A percentile compares a stretch with the other conserved stretches of the same genome.
Evolutionary conservation across 2,329 filamentous ascomycete species (phyloP).

Genomic region (Hypoxylon sp.): DNA sequence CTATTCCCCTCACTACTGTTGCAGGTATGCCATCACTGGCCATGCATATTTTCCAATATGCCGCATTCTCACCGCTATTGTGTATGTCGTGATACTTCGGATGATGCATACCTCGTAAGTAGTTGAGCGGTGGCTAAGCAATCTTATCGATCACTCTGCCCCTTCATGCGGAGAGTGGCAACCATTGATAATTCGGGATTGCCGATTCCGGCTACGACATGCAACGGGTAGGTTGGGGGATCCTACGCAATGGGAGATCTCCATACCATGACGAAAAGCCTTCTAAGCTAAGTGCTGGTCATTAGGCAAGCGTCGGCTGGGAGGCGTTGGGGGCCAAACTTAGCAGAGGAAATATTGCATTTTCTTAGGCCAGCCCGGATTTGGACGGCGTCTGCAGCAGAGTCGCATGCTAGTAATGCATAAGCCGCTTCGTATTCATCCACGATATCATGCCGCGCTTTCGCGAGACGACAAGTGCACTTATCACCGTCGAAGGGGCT

Average conservation of each 20-base stretch:
- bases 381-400: constrained; percentile 13
- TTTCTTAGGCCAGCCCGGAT: constrained; percentile 16
- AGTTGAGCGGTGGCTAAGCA: neutral
- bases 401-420: constrained; percentile 7
- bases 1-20: constrained; percentile 1
- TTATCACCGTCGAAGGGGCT: constrained; percentile 2
- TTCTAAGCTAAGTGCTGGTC: constrained; percentile 8
- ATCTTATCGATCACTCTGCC: neutral
- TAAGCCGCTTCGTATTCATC: constrained; percentile 1
- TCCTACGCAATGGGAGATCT: constrained; percentile 1
- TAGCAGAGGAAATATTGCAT: constrained; percentile 22
- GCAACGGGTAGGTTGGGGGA: neutral
- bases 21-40: constrained; percentile 12
- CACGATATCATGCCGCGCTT: neutral
- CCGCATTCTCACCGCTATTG: constrained; percentile 25
- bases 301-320: neutral
- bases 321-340: constrained; percentile 31
- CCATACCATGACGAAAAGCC: constrained; percentile 22
- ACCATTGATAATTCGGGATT: constrained; percentile 8
- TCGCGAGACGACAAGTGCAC: constrained; percentile 2
- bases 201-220: constrained; percentile 12
- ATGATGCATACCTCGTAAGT: constrained; percentile 12
- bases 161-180: constrained; percentile 12
- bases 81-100: constrained; percentile 20
- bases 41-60: neutral